Percentiles rank a stretch among this genome's conserved stretches.
Evolutionary conservation across 345 rosid genomes (phyloP).

Genomic region (Streptanthus diversifolius): DNA sequence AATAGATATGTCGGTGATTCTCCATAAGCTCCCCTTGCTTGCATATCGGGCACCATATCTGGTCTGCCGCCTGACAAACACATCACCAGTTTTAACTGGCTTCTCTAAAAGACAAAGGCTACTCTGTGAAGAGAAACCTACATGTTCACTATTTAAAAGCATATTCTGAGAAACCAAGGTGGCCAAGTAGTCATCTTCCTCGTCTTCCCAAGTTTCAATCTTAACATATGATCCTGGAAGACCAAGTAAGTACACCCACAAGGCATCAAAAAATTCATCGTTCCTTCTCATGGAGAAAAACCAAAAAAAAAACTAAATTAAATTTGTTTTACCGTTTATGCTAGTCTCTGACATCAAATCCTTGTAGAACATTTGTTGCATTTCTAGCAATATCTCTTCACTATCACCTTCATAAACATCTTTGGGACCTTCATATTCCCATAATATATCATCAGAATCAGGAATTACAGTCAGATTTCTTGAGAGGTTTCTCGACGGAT

Average conservation of each 20-base stretch:
- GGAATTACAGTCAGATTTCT: slow-evolving; percentile 4
- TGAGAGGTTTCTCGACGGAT: slow-evolving; percentile 35
- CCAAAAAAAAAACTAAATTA: neutral
- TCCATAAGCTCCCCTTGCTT: slow-evolving; percentile 75
- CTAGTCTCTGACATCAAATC: slow-evolving; percentile 48
- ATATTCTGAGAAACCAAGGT: slow-evolving; percentile 62
- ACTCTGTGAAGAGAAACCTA: slow-evolving; percentile 10
- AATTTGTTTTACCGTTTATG: slow-evolving; percentile 36
- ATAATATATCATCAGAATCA: slow-evolving; percentile 49
- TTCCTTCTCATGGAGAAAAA: neutral
- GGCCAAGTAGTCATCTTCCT: slow-evolving; percentile 88
- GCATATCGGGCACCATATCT: slow-evolving; percentile 90
- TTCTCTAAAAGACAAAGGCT: neutral
- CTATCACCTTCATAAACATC: slow-evolving; percentile 65
- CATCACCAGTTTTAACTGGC: neutral
- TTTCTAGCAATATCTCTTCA: slow-evolving; percentile 80
- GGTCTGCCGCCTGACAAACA: slow-evolving; percentile 37
- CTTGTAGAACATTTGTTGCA: slow-evolving; percentile 84
- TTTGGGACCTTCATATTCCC: slow-evolving; percentile 81
- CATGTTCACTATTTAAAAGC: slow-evolving; percentile 67
- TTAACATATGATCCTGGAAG: slow-evolving; percentile 12
- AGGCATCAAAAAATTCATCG: neutral
- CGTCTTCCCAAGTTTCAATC: slow-evolving; percentile 67
- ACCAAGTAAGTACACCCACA: neutral
- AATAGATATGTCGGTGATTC: slow-evolving; percentile 48